Evolutionary conservation across 768 basidiomycete genomes (phyloP).

Genomic region (Dentipellis sp.): DNA sequence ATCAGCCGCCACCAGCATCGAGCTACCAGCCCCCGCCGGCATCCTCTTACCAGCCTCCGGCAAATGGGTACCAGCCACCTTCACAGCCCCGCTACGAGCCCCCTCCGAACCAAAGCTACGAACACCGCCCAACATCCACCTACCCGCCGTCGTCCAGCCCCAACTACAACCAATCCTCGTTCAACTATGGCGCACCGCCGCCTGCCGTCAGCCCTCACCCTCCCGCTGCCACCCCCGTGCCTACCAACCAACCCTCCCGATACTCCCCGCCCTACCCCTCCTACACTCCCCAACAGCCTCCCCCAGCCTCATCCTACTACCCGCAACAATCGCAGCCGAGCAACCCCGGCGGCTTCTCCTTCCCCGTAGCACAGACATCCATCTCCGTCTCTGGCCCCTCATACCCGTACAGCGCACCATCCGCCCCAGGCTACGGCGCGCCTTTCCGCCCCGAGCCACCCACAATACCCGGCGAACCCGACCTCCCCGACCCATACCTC

Average conservation of each 20-base stretch:
- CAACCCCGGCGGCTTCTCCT: neutral
- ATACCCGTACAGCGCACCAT: neutral
- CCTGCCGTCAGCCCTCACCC: neutral
- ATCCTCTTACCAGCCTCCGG: neutral
- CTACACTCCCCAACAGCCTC: conserved; percentile 1
- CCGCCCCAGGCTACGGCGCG: conserved; percentile 16
- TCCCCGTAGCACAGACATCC: neutral
- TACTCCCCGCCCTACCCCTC: neutral
- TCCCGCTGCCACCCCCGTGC: neutral
- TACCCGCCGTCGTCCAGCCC: neutral
- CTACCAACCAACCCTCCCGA: neutral
- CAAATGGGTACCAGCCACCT: neutral
- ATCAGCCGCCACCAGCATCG: neutral
- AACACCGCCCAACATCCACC: neutral
- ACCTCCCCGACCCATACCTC: conserved; percentile 36
- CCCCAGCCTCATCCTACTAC: neutral
- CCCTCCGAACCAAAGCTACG: neutral
- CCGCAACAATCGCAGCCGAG: neutral
- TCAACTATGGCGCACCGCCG: neutral
- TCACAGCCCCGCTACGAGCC: neutral
- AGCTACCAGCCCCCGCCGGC: neutral
- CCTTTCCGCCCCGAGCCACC: too few species aligned
- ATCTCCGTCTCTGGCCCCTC: neutral
- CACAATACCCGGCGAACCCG: conserved; percentile 22
- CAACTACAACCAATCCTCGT: neutral